Conservation (phyloP, 495 filamentous ascomycete genomes). For the Durotheca rogersii region DNA sequence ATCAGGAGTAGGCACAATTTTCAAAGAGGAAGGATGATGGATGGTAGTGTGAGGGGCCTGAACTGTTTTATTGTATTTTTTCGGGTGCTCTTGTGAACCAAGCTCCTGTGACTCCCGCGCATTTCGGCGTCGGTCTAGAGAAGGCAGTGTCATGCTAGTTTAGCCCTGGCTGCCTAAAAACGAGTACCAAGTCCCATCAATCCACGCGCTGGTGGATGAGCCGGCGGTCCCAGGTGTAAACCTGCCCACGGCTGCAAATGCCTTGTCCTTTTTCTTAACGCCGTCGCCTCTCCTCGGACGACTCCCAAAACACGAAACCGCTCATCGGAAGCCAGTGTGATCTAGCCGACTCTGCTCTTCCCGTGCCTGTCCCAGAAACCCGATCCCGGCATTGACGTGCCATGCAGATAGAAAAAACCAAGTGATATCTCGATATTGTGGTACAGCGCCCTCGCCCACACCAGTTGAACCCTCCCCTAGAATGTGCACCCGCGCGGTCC, state of each 20-base stretch:
- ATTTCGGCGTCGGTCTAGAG: conserved; percentile 12
- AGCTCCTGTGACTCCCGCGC: conserved; percentile 17
- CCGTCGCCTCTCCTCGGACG: conserved; percentile 9
- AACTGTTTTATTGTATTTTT: too few relatives aligned
- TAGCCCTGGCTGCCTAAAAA: conserved; percentile 29
- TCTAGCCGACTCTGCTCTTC: conserved; percentile 27
- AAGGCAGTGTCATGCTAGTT: conserved; percentile 14
- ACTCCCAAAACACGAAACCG: conserved; percentile 17
- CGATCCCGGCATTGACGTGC: conserved; percentile 37
- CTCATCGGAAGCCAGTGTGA: conserved; percentile 16
- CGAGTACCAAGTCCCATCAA: conserved; percentile 39
- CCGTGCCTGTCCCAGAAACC: conserved; percentile 25
- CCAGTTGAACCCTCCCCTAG: conserved; percentile 32
- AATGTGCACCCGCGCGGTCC: conserved; percentile 38
- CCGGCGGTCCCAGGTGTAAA: conserved; percentile 15
- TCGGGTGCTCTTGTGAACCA: conserved; percentile 28
- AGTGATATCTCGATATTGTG: conserved; percentile 39
- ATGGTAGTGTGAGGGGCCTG: conserved; percentile 31
- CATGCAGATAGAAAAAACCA: conserved; percentile 40
- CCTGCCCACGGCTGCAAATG: conserved; percentile 19
- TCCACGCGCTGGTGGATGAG: conserved; percentile 37
- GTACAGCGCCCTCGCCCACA: conserved; percentile 34
- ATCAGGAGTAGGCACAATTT: conserved; percentile 12
- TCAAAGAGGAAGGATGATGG: neutral
- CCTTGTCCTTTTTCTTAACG: conserved; percentile 24